A percentile compares a stretch with the other conserved stretches of the same genome.
These are phyloP conservation scores for Daldinia caldariorum DNA, from an alignment of 495 filamentous ascomycete species.

Conservation along the genomic window DNA sequence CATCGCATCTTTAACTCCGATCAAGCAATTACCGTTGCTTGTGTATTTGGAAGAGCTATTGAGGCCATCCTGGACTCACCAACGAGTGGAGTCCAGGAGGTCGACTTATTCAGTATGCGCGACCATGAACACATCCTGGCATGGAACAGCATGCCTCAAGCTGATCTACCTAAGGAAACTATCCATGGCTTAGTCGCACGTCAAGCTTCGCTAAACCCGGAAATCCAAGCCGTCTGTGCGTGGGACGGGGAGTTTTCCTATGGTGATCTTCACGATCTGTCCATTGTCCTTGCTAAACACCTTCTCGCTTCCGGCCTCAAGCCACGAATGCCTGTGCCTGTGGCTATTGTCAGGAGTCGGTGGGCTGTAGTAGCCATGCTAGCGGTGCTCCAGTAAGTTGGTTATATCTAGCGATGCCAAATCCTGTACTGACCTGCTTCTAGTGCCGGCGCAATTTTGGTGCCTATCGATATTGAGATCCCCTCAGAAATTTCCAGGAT, in stretches of 20 bases:
- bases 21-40: conserved; percentile 54
- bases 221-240: conserved; percentile 55
- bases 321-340: conserved; percentile 55
- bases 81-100: conserved; percentile 47
- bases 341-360: conserved; percentile 57
- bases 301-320: conserved; percentile 55
- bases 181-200: conserved; percentile 52
- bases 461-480: conserved; percentile 55
- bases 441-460: conserved; percentile 57
- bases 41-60: conserved; percentile 56
- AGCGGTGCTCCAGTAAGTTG: conserved; percentile 56
- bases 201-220: conserved; percentile 49
- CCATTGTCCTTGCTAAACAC: conserved; percentile 53
- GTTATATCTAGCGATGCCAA: background rate
- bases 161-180: conserved; percentile 42
- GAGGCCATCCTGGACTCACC: conserved; percentile 53
- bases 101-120: conserved; percentile 56
- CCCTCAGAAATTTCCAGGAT: conserved; percentile 54
- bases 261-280: conserved; percentile 51
- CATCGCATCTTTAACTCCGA: conserved; percentile 54
- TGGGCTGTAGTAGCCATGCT: conserved; percentile 60
- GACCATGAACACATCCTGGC: conserved; percentile 57
- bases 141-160: conserved; percentile 52
- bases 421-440: conserved; percentile 1
- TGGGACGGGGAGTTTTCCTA: conserved; percentile 60